Evolutionary conservation across 495 filamentous ascomycete genomes (phyloP).

Genomic region (Aspergillus sclerotioniger): DNA sequence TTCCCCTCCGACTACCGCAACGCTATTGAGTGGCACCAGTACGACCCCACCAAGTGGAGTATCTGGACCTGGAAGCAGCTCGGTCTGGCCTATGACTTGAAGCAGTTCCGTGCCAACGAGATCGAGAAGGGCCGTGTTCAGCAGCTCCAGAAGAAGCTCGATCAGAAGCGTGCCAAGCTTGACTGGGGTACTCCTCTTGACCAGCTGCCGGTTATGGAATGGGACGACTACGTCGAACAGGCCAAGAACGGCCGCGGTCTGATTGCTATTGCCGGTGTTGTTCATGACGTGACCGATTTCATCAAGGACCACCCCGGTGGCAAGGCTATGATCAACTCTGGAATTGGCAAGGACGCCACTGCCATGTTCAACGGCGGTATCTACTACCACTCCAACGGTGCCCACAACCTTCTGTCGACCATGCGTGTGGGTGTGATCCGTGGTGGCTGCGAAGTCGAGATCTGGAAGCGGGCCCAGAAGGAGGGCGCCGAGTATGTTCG

Average conservation of each 20-base stretch:
- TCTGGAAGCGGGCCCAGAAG: constrained; percentile 93
- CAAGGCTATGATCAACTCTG: constrained; percentile 88
- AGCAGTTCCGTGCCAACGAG: constrained; percentile 96
- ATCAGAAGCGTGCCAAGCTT: constrained; percentile 86
- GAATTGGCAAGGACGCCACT: constrained; percentile 95
- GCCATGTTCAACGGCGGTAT: constrained; percentile 99
- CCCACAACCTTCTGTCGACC: constrained; percentile 94
- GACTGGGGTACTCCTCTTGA: constrained; percentile 97
- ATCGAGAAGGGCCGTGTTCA: constrained; percentile 98
- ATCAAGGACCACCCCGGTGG: constrained; percentile 97
- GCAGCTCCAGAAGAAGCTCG: constrained; percentile 98
- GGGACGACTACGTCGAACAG: constrained; percentile 91
- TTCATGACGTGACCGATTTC: constrained; percentile 93
- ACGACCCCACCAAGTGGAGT: constrained; percentile 97
- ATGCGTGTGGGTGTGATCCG: constrained; percentile 97
- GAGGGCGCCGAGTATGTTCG: constrained; percentile 78
- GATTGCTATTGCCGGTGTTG: constrained; percentile 86
- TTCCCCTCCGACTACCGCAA: constrained; percentile 99
- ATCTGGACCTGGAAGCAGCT: constrained; percentile 95
- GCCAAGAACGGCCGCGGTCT: constrained; percentile 84
- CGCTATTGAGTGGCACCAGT: constrained; percentile 96
- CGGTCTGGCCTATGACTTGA: constrained; percentile 90
- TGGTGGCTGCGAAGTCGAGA: constrained; percentile 95
- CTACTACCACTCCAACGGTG: constrained; percentile 96
- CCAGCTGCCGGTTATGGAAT: constrained; percentile 91